Percentiles rank a stretch among this genome's conserved stretches.
Conservation (phyloP, 108 stramenopile genomes). For the Nitzschia sp. region DNA sequence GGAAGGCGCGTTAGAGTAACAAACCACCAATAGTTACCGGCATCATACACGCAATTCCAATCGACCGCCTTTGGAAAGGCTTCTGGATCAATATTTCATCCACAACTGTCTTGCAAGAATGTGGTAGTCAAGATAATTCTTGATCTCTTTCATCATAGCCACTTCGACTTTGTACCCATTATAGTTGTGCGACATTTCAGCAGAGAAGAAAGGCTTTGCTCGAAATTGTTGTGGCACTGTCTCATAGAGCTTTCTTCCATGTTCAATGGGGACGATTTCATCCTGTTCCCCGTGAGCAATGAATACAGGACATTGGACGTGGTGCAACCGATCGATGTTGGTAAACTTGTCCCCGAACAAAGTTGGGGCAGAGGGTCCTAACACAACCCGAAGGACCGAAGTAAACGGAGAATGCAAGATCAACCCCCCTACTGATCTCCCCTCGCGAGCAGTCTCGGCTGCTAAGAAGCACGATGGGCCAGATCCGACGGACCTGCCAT, state of each 20-base stretch:
- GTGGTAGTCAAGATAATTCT: neutral
- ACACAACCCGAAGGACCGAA: neutral
- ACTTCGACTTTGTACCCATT: neutral
- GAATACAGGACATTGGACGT: constrained; percentile 22
- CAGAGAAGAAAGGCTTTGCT: neutral
- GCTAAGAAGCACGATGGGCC: constrained; percentile 67
- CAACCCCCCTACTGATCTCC: neutral
- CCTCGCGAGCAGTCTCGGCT: neutral
- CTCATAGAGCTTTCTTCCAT: constrained; percentile 19
- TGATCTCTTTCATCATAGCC: neutral
- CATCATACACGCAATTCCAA: too few species aligned
- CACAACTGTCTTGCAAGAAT: neutral
- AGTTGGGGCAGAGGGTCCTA: neutral
- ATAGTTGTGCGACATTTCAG: neutral
- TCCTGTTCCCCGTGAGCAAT: constrained; percentile 24
- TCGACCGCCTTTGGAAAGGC: neutral
- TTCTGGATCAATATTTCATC: neutral
- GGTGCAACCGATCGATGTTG: constrained; percentile 16
- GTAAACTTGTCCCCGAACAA: neutral
- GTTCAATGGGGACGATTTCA: constrained; percentile 14
- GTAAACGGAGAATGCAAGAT: neutral
- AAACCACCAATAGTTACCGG: too few species aligned
- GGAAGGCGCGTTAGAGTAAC: constrained; percentile 83
- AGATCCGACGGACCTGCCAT: constrained; percentile 83
- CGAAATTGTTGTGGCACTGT: neutral